Base-by-base conservation (phyloP, 2,329 filamentous ascomycete species). In the Mycogone perniciosa region DNA sequence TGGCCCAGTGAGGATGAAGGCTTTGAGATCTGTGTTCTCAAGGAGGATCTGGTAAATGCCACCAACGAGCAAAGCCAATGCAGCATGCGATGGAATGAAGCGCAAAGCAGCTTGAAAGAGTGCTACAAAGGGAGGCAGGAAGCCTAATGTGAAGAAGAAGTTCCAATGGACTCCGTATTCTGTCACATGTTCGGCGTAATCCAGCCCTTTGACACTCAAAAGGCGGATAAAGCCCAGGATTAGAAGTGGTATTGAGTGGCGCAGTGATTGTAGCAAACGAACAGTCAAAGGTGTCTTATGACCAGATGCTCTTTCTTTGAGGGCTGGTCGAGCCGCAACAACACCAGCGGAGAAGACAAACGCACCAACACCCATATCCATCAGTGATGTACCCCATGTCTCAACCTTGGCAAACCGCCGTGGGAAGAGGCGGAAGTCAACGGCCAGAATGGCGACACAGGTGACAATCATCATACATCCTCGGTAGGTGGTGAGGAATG, bases 121-220 rank as follows among this genome's bases (percentile, higher is more conserved):
- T 30, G 92, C 90, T 47, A 95, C 84, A 61, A 95, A 95, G 1
- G 91, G 91, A 1, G 92, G 89, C 27, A 99, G 72, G 44, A 96
- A 80, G 5, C 84, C 91, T 7, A 99, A 76, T 0, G 93, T 99
- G 71, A 97, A 97, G 77, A 99, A 99, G 69, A 99, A 99, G 68
- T 99, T 99, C 93, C 93, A 99, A 68, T 99, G 93, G 7, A 99
- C 89, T 40, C 93, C 93, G 64, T 99, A 99, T 66, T 99, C 93
- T 10, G 89, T 90, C 52, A 96, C 89, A 72, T 99, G 93, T 67
- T 99, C 93, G 3, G 91, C 91, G 65, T 99, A 99, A 65, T 97
- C 90, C 31, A 96, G 74, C 6, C 89, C 88, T 71, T 99, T 99
- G 64, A 97, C 91, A 60, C 85, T 95, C 58, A 89, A 82, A 27